Conservation (phyloP, 306 rosid species). For the Rosa rugosa region DNA sequence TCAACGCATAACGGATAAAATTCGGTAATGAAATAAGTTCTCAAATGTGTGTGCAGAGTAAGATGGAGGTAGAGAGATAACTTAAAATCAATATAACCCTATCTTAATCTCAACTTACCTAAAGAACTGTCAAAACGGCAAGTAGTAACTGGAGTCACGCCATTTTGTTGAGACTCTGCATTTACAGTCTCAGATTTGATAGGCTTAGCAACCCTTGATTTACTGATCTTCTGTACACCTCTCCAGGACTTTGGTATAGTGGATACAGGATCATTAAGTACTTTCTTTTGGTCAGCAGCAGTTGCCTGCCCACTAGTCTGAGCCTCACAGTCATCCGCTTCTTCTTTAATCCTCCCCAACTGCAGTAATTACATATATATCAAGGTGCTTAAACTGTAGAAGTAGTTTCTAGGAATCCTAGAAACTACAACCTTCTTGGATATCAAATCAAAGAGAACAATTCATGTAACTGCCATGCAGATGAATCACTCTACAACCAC, state of each 20-base stretch:
- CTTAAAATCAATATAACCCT: not conserved
- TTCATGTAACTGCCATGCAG: not conserved
- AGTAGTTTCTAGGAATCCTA: no score
- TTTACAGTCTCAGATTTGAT: constrained; percentile 38
- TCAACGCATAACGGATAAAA: not conserved
- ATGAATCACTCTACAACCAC: not conserved
- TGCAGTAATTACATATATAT: constrained; percentile 31
- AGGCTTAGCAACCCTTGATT: constrained; percentile 45
- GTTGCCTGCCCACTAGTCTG: constrained; percentile 26
- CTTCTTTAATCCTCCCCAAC: constrained; percentile 43
- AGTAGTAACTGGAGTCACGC: constrained; percentile 33
- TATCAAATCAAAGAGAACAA: not conserved
- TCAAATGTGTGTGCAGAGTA: not conserved
- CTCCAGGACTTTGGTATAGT: constrained; percentile 26
- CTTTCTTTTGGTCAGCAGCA: constrained; percentile 19
- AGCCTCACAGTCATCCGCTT: constrained; percentile 28
- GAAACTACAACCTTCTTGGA: not conserved
- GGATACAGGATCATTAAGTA: constrained; percentile 22
- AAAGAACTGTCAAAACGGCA: constrained; percentile 82
- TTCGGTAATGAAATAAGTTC: not conserved
- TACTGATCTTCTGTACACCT: constrained; percentile 36
- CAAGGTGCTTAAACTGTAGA: not conserved
- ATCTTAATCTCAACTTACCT: constrained; percentile 47
- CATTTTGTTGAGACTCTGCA: constrained; percentile 39
- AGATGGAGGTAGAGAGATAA: constrained; percentile 6